These are phyloP conservation scores for Parafenestella ontariensis DNA, from an alignment of 2,329 filamentous ascomycete species.

Conservation along the genomic window DNA sequence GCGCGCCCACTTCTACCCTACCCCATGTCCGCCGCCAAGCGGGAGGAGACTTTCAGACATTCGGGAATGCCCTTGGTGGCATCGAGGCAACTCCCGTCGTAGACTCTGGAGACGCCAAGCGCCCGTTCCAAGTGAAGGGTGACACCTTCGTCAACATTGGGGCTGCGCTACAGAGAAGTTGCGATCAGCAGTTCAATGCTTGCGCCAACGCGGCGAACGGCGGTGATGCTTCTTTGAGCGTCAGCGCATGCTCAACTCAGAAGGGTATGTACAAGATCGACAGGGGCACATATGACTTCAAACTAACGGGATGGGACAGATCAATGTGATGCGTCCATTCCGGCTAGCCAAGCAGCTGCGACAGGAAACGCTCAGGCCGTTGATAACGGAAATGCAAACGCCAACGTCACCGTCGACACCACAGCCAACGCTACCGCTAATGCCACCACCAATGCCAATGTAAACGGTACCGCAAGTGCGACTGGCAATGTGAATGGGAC, in stretches of 20 bases:
- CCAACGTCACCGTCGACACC: no score
- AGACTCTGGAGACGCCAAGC: slow-evolving; percentile 57
- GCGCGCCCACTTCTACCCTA: slow-evolving; percentile 15
- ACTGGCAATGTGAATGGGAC: not conserved
- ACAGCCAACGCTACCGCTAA: no score
- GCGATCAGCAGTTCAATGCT: slow-evolving; percentile 68
- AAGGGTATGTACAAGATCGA: slow-evolving; percentile 23
- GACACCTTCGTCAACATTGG: slow-evolving; percentile 60
- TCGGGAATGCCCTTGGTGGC: slow-evolving; percentile 33
- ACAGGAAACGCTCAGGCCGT: slow-evolving; percentile 4
- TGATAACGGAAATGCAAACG: slow-evolving; percentile 4
- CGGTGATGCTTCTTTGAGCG: slow-evolving; percentile 26
- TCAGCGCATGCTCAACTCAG: slow-evolving; percentile 23
- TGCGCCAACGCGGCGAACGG: slow-evolving; percentile 66
- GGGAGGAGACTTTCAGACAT: slow-evolving; percentile 28
- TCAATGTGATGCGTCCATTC: slow-evolving; percentile 19
- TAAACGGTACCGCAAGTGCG: slow-evolving; percentile 2
- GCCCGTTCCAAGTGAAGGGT: slow-evolving; percentile 39
- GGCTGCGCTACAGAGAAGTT: slow-evolving; percentile 66
- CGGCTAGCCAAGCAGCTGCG: slow-evolving; percentile 9
- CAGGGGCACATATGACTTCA: not conserved
- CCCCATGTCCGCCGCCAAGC: slow-evolving; percentile 15
- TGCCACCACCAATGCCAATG: slow-evolving; percentile 3
- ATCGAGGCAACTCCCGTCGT: slow-evolving; percentile 30
- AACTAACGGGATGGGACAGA: slow-evolving; percentile 14